Evolutionary conservation across 2,329 filamentous ascomycete species (phyloP), one percentile per base, ranked within the genome.

Genomic region (Clonostachys rosea): DNA sequence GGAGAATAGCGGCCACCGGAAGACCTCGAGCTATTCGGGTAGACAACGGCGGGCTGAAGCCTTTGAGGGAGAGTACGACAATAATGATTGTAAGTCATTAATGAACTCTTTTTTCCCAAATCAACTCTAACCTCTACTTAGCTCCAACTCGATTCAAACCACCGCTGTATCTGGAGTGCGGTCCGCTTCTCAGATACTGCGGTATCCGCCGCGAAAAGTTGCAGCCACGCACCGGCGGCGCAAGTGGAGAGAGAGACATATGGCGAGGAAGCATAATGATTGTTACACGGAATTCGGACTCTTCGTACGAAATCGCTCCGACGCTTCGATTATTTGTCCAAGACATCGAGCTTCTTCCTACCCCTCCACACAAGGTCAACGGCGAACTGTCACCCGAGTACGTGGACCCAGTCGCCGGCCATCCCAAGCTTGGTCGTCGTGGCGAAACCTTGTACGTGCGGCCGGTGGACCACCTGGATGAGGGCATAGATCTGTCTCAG

Each of bases 261-360:
- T 99, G 94, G 94, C 83, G 91, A 63, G 94, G 94, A 6, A 95
- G 84, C 50, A 78, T 97, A 48, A 91, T 99, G 89, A 96, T 99
- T 57, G 91, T 99, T 18, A 97, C 94, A 0, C 78, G 84, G 45
- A 92, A 99, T 59, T 78, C 81, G 3, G 80, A 86, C 39, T 97
- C 92, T 3, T 87, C 86, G 1, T 96, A 96, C 59, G 81, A 84
- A 41, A 84, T 89, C 43, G 79, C 79, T 1, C 94, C 94, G 5
- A 88, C 79, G 0, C 70, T 99, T 53, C 81, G 91, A 40, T 67
- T 99, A 5, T 99, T 97, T 63, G 83, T 86, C 7, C 91, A 96
- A 60, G 87, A 90, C 2, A 86, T 92, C 64, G 87, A 91, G 51
- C 71, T 96, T 16, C 71, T 95, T 3, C 86, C 89, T 7, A 87